These are phyloP conservation scores for Breynia disticha DNA, from an alignment of 441 rosid genomes.

Conservation along the genomic window DNA sequence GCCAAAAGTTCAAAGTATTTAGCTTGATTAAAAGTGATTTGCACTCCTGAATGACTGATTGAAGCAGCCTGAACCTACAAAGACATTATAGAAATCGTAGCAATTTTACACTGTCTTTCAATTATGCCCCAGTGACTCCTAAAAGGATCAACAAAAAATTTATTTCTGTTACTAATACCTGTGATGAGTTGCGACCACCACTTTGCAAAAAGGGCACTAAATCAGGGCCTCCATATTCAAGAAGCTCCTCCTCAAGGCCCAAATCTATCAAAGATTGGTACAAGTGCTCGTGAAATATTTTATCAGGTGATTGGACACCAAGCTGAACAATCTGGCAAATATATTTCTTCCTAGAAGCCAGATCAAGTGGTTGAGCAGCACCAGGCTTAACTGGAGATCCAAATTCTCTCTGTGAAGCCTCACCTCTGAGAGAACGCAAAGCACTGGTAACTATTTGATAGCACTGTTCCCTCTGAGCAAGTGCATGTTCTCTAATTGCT, in stretches of 20 bases:
- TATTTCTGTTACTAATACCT: slow-evolving; percentile 41
- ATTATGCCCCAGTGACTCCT: neutral
- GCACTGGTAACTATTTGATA: slow-evolving; percentile 79
- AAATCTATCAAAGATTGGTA: slow-evolving; percentile 73
- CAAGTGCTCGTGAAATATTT: slow-evolving; percentile 72
- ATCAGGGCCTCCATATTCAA: slow-evolving; percentile 98
- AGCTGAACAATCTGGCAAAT: slow-evolving; percentile 93
- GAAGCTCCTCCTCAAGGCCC: slow-evolving; percentile 86
- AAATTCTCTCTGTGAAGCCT: slow-evolving; percentile 35
- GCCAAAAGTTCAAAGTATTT: slow-evolving; percentile 86
- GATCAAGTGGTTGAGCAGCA: slow-evolving; percentile 47
- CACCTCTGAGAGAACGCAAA: slow-evolving; percentile 61
- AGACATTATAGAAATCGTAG: slow-evolving; percentile 10
- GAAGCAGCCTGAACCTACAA: slow-evolving; percentile 43
- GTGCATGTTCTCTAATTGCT: slow-evolving; percentile 60
- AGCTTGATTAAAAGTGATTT: slow-evolving; percentile 48
- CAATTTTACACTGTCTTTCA: neutral
- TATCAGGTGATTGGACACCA: slow-evolving; percentile 86
- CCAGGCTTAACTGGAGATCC: slow-evolving; percentile 50
- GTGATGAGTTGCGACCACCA: slow-evolving; percentile 55
- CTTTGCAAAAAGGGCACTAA: slow-evolving; percentile 87
- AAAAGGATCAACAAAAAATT: slow-evolving; percentile 9
- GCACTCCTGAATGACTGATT: slow-evolving; percentile 45
- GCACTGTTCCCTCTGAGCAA: slow-evolving; percentile 76
- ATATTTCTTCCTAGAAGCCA: slow-evolving; percentile 60